These are phyloP conservation scores for Coniochaeta pulveracea DNA, from an alignment of 2,329 filamentous ascomycete genomes.

Conservation along the genomic window DNA sequence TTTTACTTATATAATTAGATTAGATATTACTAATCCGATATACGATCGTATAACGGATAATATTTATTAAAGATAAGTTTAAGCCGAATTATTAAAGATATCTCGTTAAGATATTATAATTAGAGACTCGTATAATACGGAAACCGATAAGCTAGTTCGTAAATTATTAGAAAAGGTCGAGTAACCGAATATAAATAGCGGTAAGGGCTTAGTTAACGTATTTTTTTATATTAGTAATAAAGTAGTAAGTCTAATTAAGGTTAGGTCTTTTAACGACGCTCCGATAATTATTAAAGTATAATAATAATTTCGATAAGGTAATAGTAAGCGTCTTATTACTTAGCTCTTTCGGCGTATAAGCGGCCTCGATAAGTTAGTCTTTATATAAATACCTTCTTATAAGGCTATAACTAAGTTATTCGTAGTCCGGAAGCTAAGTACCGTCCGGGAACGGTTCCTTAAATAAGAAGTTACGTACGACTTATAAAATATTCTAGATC, in stretches of 20 bases:
- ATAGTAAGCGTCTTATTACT: conserved; percentile 5
- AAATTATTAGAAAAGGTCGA: conserved; percentile 1
- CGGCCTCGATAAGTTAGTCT: conserved; percentile 6
- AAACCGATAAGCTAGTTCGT: background rate
- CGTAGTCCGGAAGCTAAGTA: conserved; percentile 5
- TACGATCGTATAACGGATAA: conserved; percentile 5
- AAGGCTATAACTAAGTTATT: conserved; percentile 5
- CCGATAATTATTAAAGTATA: conserved; percentile 9
- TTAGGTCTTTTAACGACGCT: conserved; percentile 6
- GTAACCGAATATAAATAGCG: background rate
- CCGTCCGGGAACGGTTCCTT: conserved; percentile 7
- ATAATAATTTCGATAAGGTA: conserved; percentile 9
- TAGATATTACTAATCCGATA: conserved; percentile 3
- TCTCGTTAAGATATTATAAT: conserved; percentile 4
- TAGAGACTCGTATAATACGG: conserved; percentile 4
- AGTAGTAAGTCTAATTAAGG: conserved; percentile 8
- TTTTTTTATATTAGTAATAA: conserved; percentile 8
- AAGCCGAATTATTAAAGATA: conserved; percentile 3
- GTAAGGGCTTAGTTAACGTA: conserved; percentile 4
- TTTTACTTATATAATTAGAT: conserved; percentile 3
- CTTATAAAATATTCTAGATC: background rate
- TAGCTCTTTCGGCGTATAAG: conserved; percentile 9
- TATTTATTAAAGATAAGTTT: conserved; percentile 5
- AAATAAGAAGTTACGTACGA: background rate
- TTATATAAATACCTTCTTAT: conserved; percentile 9